Conservation (phyloP, 75 land plant species). For the Selaginella moellendorffii region DNA sequence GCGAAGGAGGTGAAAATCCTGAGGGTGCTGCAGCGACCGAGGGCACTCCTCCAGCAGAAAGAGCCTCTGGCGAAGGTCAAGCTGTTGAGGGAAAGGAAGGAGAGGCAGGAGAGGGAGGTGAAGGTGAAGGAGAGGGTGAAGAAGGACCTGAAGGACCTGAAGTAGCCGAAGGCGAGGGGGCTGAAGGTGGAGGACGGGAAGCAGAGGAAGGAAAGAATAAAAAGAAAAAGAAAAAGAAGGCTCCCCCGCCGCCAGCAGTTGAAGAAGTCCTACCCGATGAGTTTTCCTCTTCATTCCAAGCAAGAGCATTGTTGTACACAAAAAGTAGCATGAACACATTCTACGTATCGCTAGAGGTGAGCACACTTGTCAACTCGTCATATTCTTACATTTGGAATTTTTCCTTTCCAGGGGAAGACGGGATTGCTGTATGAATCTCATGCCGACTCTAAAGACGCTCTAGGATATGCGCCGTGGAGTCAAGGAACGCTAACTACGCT, state of each 20-base stretch:
- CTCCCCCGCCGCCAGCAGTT: constrained; percentile 11
- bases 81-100: neutral
- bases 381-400: neutral
- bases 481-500: constrained; percentile 10
- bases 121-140: constrained; percentile 3
- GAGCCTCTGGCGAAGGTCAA: too few species aligned
- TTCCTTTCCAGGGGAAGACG: constrained; percentile 17
- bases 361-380: neutral
- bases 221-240: neutral
- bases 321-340: constrained; percentile 23
- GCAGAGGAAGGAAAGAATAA: neutral
- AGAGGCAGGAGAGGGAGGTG: neutral
- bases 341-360: constrained; percentile 26
- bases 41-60: neutral
- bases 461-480: constrained; percentile 23
- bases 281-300: constrained; percentile 14
- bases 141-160: neutral
- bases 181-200: constrained; percentile 4
- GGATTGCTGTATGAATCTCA: constrained; percentile 25
- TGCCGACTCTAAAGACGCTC: constrained; percentile 12
- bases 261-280: constrained; percentile 11
- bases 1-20: neutral
- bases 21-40: neutral
- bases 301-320: constrained; percentile 23
- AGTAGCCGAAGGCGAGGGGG: neutral